Evolutionary conservation across 2,329 filamentous ascomycete species (phyloP).

Genomic region (Ceratocystis colombiana): DNA sequence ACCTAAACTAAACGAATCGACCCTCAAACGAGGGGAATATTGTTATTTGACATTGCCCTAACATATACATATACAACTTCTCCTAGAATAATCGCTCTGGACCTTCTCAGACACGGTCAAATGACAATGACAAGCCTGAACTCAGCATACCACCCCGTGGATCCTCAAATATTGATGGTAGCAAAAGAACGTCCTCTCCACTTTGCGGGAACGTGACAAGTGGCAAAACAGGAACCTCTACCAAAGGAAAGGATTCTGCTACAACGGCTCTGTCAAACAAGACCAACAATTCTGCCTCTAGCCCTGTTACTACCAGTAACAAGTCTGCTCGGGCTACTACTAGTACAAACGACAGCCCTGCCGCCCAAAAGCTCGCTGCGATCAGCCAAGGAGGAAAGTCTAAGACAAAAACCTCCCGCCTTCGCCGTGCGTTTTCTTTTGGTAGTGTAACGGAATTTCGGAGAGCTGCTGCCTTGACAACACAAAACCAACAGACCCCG

Average conservation of each 20-base stretch:
- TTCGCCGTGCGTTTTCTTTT: constrained; percentile 91
- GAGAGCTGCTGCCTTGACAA: constrained; percentile 57
- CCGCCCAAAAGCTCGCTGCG: constrained; percentile 76
- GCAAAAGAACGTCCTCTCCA: constrained; percentile 63
- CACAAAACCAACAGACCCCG: constrained; percentile 30
- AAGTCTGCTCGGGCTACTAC: constrained; percentile 12
- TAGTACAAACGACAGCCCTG: constrained; percentile 49
- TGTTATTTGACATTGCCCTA: not conserved
- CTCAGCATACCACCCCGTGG: constrained; percentile 24
- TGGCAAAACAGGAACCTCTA: constrained; percentile 41
- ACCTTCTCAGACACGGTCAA: not conserved
- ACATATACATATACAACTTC: not conserved
- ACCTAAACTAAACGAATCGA: not conserved
- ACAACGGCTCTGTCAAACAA: constrained; percentile 31
- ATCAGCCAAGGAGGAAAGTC: constrained; percentile 67
- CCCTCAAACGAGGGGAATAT: not conserved
- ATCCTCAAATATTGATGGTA: constrained; percentile 40
- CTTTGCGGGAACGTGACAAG: constrained; percentile 61
- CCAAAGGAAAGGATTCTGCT: constrained; percentile 28
- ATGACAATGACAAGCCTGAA: constrained; percentile 22
- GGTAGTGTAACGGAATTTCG: constrained; percentile 86
- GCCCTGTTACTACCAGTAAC: not conserved
- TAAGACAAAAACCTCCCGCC: constrained; percentile 74
- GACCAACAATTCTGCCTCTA: constrained; percentile 26
- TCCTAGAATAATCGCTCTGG: not conserved